Percentiles rank a stretch among this genome's conserved stretches.
Conservation (phyloP, 2,329 filamentous ascomycete species). For the Elsinoe batatas region DNA sequence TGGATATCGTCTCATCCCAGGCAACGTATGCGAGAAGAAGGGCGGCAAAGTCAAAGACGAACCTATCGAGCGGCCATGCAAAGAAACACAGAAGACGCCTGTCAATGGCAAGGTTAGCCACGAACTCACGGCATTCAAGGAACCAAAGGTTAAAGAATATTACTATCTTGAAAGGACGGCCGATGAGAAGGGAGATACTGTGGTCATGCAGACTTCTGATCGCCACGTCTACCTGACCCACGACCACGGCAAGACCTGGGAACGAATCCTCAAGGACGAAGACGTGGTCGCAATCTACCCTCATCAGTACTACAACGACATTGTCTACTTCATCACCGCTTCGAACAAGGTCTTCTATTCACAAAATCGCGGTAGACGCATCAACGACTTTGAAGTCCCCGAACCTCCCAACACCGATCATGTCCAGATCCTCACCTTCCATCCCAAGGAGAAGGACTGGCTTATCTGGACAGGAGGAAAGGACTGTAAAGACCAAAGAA, state of each 20-base stretch:
- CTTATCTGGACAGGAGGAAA: constrained; percentile 75
- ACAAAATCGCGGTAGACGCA: constrained; percentile 62
- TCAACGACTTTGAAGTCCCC: constrained; percentile 64
- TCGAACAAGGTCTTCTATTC: constrained; percentile 66
- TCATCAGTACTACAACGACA: constrained; percentile 72
- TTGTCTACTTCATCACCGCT: constrained; percentile 74
- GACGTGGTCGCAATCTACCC: constrained; percentile 62
- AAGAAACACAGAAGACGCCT: constrained; percentile 45
- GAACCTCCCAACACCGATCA: constrained; percentile 44
- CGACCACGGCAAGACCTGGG: constrained; percentile 85
- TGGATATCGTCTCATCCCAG: constrained; percentile 83
- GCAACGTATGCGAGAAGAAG: constrained; percentile 37
- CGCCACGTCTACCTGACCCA: constrained; percentile 62
- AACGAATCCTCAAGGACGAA: constrained; percentile 54
- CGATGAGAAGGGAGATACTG: constrained; percentile 50
- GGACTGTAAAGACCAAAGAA: constrained; percentile 50
- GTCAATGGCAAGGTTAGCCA: constrained; percentile 57
- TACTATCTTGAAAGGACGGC: constrained; percentile 73
- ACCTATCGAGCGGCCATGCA: constrained; percentile 62
- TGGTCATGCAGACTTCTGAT: constrained; percentile 50
- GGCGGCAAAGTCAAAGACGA: constrained; percentile 35
- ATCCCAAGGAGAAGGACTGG: constrained; percentile 79
- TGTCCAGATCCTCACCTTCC: constrained; percentile 60
- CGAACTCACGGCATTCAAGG: constrained; percentile 53
- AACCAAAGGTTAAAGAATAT: constrained; percentile 45